phyloP scores from a whole-genome alignment of 352 stramenopile genomes.

The Phytophthora uliginosa region DNA sequence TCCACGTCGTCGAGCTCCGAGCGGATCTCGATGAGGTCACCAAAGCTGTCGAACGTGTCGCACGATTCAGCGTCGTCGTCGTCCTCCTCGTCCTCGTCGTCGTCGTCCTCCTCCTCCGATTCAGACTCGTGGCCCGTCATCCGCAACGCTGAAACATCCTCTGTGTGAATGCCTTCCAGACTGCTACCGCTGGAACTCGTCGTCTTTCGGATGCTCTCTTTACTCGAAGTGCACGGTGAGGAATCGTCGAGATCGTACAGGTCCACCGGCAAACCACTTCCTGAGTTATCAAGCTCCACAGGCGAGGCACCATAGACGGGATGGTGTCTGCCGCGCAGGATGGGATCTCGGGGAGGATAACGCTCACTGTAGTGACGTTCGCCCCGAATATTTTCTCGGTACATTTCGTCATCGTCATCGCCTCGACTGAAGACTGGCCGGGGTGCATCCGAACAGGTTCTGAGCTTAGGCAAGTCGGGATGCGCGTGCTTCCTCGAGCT shows the following conservation, averaged over 20 bases:
- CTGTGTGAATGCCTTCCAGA: slow-evolving; percentile 23
- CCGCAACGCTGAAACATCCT: slow-evolving; percentile 14
- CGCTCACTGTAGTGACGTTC: slow-evolving; percentile 18
- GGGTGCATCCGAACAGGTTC: slow-evolving; percentile 20
- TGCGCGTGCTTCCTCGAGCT: slow-evolving; percentile 11
- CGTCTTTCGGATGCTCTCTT: slow-evolving; percentile 46
- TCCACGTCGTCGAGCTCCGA: slow-evolving; percentile 37
- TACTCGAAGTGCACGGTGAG: slow-evolving; percentile 25
- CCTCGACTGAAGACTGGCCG: slow-evolving; percentile 25
- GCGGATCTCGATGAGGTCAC: slow-evolving; percentile 35
- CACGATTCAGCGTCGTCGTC: slow-evolving; percentile 23
- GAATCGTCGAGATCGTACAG: slow-evolving; percentile 33
- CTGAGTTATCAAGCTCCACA: slow-evolving; percentile 33
- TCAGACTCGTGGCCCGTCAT: slow-evolving; percentile 23
- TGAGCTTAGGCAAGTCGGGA: slow-evolving; percentile 21
- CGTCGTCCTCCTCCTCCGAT: slow-evolving; percentile 22
- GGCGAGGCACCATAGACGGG: slow-evolving; percentile 20
- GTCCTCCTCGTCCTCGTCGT: background rate
- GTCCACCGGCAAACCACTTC: slow-evolving; percentile 14
- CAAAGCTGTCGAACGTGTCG: slow-evolving; percentile 49
- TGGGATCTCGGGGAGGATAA: slow-evolving; percentile 7
- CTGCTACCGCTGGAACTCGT: slow-evolving; percentile 47
- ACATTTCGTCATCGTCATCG: slow-evolving; percentile 20
- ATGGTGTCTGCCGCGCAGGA: background rate
- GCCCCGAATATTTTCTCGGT: background rate